Base-by-base conservation (phyloP, 768 basidiomycete genomes). In the Gautieria morchelliformis region DNA sequence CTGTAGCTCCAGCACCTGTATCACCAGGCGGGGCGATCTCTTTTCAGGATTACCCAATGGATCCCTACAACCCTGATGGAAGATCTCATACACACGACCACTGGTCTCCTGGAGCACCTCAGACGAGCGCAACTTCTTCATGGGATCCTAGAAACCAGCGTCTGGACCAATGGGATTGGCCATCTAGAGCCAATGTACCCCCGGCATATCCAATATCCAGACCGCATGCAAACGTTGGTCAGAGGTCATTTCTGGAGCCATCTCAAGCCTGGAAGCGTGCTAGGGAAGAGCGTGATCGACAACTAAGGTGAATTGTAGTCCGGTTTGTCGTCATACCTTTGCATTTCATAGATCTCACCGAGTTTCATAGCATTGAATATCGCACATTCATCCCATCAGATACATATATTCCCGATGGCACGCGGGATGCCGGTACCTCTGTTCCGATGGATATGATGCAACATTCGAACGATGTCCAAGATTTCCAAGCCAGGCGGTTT, bases 201-300 rank as follows among this genome's bases (percentile, higher is more conserved):
- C 47, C 56, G 32, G 8, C 20, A 30, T 48, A 24, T 32, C 9
- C 40, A 32, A 22, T 15, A 35, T 19, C 15, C 17, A n/a, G 53
- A 15, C 41, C 53, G 12, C 40, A 6, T 53, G 33, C 20, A n/a
- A 35, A 53, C 15, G 6, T 19, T 53, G n/a, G 22, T 10, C 20
- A 44, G 19, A 19, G 53, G 14, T 40, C 53, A 12, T 30, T 48
- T 33, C 46, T 48, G 11, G 56, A 57, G 47, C 56, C 56, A 27
- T 57, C 56, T 39, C 48, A 47, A 48, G 44, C 56, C 11, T 57
- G 56, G 56, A 57, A 49, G 44, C 53, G 53, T 17, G 52, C 41
- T 40, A 42, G 41, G 12, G 53, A 42, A 37, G 56, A 57, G 11
- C 46, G 35, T 37, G 56, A 57, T 22, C 45, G 56, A 22, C 45